A percentile compares a stretch with the other conserved stretches of the same genome.
Evolutionary conservation across 75 land plant genomes (phyloP).

Genomic region (Selaginella tamariscina): DNA sequence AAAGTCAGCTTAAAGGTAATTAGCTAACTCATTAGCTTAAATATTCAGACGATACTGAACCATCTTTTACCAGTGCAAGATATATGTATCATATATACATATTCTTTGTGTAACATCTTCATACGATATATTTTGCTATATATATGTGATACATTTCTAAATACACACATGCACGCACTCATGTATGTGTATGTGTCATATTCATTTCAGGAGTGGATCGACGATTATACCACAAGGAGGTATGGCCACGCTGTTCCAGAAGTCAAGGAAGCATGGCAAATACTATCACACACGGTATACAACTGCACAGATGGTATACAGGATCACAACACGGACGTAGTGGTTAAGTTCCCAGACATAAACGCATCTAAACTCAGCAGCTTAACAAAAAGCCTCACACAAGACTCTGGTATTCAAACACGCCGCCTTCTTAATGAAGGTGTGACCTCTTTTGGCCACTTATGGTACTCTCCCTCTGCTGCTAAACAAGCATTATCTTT

Average conservation of each 20-base stretch:
- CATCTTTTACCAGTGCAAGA: neutral
- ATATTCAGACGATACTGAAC: no score
- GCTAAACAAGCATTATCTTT: slow-evolving; percentile 32
- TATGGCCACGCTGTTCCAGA: slow-evolving; percentile 53
- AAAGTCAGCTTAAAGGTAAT: slow-evolving; percentile 55
- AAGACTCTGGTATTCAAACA: slow-evolving; percentile 4
- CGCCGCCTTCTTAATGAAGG: slow-evolving; percentile 14
- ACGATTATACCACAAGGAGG: slow-evolving; percentile 50
- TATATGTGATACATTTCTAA: neutral
- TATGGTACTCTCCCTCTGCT: slow-evolving; percentile 66
- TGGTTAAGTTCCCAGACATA: slow-evolving; percentile 77
- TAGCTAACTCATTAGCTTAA: neutral
- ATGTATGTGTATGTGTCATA: no score
- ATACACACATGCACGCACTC: neutral
- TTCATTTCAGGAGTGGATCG: slow-evolving; percentile 90
- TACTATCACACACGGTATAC: slow-evolving; percentile 63
- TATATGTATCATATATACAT: neutral
- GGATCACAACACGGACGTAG: slow-evolving; percentile 89
- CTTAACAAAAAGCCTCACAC: neutral
- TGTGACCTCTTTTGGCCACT: slow-evolving; percentile 28
- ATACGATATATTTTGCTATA: neutral
- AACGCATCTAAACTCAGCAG: slow-evolving; percentile 32
- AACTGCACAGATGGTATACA: slow-evolving; percentile 87
- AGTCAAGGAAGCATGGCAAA: slow-evolving; percentile 63
- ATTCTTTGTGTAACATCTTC: slow-evolving; percentile 11